Percentiles rank a stretch among this genome's conserved stretches.
These are phyloP conservation scores for Chiua sp. DNA, from an alignment of 1,284 basidiomycete genomes.

Conservation along the genomic window DNA sequence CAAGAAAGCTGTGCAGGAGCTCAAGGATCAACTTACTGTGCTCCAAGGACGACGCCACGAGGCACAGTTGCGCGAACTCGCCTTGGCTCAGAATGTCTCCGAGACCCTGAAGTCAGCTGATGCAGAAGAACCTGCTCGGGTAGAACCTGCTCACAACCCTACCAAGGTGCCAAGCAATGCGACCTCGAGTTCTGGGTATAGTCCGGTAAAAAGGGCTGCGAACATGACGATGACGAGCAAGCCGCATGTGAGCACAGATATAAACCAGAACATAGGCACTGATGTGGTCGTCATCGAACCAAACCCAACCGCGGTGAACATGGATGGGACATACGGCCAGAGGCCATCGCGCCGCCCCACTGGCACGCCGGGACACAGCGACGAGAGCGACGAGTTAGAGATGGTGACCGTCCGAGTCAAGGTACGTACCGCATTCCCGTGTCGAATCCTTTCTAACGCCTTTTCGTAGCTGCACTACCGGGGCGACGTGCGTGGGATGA, in stretches of 20 bases:
- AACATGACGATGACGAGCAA: neutral
- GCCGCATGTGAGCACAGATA: neutral
- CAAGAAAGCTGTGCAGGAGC: no score
- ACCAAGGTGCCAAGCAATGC: constrained; percentile 35
- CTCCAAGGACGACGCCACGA: no score
- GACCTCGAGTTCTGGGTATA: constrained; percentile 1
- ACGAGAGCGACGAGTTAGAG: constrained; percentile 77
- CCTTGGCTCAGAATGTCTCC: no score
- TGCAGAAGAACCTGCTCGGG: no score
- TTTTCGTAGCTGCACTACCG: constrained; percentile 73
- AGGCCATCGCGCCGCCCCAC: constrained; percentile 57
- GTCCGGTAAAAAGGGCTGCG: constrained; percentile 15
- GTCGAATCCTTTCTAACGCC: neutral
- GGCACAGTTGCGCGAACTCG: no score
- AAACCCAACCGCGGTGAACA: no score
- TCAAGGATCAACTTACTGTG: no score
- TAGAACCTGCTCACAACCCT: no score
- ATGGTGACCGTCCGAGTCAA: constrained; percentile 83
- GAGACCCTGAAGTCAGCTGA: no score
- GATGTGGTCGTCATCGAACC: neutral
- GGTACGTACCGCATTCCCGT: constrained; percentile 46
- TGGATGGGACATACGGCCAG: constrained; percentile 47
- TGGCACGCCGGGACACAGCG: constrained; percentile 60
- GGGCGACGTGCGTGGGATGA: constrained; percentile 85
- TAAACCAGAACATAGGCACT: neutral